Conservation (phyloP, 1,139 yeast species). For the Blastobotrys proliferans region DNA sequence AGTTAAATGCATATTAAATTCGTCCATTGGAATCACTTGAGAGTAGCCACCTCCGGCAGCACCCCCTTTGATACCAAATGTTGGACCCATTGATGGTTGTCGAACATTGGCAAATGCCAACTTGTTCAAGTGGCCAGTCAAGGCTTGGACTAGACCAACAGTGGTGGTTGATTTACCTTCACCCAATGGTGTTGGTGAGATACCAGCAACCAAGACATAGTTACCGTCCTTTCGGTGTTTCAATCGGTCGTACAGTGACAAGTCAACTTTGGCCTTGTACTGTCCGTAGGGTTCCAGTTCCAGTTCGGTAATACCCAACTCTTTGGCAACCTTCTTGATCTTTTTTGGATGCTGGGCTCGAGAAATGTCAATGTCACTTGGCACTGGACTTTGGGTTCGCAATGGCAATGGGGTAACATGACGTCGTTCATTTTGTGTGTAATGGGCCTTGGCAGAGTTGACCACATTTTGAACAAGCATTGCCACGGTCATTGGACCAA, state of each 20-base stretch:
- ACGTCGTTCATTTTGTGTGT: conserved; percentile 32
- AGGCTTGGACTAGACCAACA: conserved; percentile 92
- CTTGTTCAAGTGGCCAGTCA: conserved; percentile 86
- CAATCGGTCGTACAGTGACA: conserved; percentile 70
- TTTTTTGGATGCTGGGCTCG: conserved; percentile 85
- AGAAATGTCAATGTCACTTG: conserved; percentile 90
- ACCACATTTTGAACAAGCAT: conserved; percentile 87
- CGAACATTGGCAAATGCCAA: conserved; percentile 93
- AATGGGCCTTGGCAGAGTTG: conserved; percentile 62
- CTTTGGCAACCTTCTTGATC: conserved; percentile 74
- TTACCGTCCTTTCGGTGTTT: conserved; percentile 71
- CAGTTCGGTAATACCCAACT: conserved; percentile 73
- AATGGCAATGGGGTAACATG: conserved; percentile 55
- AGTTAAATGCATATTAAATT: conserved; percentile 95
- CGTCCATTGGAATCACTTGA: conserved; percentile 99
- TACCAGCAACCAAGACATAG: conserved; percentile 91
- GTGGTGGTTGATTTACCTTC: conserved; percentile 98
- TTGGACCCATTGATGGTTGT: conserved; percentile 99
- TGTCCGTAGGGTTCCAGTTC: conserved; percentile 93
- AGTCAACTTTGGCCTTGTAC: conserved; percentile 85
- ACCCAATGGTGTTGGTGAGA: conserved; percentile 97
- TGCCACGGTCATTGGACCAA: conserved; percentile 99
- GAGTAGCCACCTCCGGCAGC: conserved; percentile 99
- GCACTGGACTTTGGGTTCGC: conserved; percentile 72
- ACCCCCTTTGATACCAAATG: conserved; percentile 98